Evolutionary conservation across 139 green algal species (phyloP), one percentile per base, ranked within the genome.

Genomic region (Axilococcus clingmanii): DNA sequence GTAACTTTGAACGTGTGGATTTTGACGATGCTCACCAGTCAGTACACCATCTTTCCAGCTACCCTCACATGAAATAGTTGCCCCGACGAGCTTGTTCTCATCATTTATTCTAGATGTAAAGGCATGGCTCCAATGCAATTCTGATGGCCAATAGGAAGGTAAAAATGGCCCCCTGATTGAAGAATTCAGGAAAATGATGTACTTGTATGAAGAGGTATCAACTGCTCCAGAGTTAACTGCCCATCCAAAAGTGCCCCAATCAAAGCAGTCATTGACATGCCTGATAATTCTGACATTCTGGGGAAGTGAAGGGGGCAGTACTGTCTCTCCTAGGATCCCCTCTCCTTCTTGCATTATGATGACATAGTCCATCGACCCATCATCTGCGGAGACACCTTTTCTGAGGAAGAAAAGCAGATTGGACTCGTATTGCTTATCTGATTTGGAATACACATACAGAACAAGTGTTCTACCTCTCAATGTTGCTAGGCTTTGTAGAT

Each of bases 171-270:
- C 41, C 9, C 41, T 8, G 9, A 49, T 12, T 32, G 41, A 49
- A 35, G 41, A 49, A 12, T 49, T 12, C 41, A 49, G 9, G 9
- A 49, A 49, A 49, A 49, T 49, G 12, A 49, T 23, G 12, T 49
- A 17, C 12, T 49, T 9, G 12, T 19, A 49, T 17, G 12, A 9
- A 9, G 41, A 30, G 9, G 12, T 17, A 32, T 30, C 23, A 30
- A 49, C 9, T 9, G 12, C 41, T 23, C 12, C 41, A 17, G 41
- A 9, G 12, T 30, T 19, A 17, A 49, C 9, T 17, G 12, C 56
- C 74, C 74, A 81, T 19, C 74, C 69, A 58, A 79, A 63, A 25
- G 68, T 76, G 30, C 74, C 68, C 65, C 61, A 81, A 60, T 75
- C 68, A 41, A 48, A 81, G 57, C 68, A 75, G 38, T 68, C 27